Evolutionary conservation across 371 early-diverging fungal species (phyloP).

Genomic region (Mucor indicus): DNA sequence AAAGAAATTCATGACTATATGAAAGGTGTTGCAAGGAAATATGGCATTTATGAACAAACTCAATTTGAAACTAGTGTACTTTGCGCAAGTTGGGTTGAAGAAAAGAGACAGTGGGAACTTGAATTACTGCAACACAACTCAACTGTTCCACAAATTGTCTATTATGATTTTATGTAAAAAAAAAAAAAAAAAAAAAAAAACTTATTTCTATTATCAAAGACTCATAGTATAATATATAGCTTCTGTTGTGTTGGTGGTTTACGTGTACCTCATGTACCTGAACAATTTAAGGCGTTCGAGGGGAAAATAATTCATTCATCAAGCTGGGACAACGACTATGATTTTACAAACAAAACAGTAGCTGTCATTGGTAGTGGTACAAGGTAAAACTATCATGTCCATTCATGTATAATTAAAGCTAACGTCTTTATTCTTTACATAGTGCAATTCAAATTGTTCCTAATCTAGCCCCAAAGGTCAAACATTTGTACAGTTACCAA

Average conservation of each 20-base stretch:
- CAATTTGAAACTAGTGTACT: slow-evolving; percentile 47
- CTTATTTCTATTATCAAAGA: too few relatives aligned
- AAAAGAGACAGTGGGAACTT: slow-evolving; percentile 45
- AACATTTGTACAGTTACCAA: slow-evolving; percentile 44
- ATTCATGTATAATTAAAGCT: too few relatives aligned
- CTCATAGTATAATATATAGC: too few relatives aligned
- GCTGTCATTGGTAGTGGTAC: slow-evolving; percentile 58
- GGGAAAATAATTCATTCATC: slow-evolving; percentile 50
- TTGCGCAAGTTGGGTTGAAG: slow-evolving; percentile 41
- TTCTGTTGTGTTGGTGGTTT: slow-evolving; percentile 34
- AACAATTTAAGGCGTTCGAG: slow-evolving; percentile 44
- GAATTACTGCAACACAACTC: too few relatives aligned
- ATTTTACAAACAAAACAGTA: slow-evolving; percentile 47
- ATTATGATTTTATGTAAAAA: slow-evolving; percentile 3
- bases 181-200: too few relatives aligned
- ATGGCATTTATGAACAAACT: slow-evolving; percentile 44
- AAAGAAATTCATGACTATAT: slow-evolving; percentile 54
- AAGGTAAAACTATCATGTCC: too few relatives aligned
- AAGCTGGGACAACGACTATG: slow-evolving; percentile 44
- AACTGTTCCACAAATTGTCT: neutral
- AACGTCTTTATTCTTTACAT: too few relatives aligned
- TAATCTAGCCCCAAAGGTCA: slow-evolving; percentile 32
- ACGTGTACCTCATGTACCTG: slow-evolving; percentile 50
- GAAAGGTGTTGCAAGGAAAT: slow-evolving; percentile 40
- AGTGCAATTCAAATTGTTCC: slow-evolving; percentile 52